Evolutionary conservation across 768 basidiomycete genomes (phyloP), one percentile per base, ranked within the genome.

Genomic region (Tricholoma sp.): DNA sequence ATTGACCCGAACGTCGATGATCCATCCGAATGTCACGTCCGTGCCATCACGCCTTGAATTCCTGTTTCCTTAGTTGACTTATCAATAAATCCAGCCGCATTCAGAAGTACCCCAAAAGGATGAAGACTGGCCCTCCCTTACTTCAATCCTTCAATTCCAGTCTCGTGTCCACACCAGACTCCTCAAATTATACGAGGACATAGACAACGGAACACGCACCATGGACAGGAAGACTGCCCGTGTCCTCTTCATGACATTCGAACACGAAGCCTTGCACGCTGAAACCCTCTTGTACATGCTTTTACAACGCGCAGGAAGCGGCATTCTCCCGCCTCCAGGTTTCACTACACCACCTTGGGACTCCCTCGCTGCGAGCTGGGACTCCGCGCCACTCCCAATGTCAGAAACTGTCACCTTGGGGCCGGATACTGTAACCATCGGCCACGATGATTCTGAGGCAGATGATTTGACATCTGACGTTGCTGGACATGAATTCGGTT

Each of bases 211-310:
- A 53, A 80, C 74, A 62, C 72, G 74, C 57, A 54, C 74, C 11
- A 64, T 92, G 63, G 85, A 83, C 2, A 81, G 88, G 51, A 86
- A 81, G 66, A 70, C 88, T 6, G 91, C 80, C 3, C 79, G 95
- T 47, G 89, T 94, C 3, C 74, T 98, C 14, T 93, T 88, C 74
- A 94, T 98, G 88, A 89, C 90, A 0, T 84, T 82, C 54, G 94
- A 96, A 71, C 95, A 98, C 63, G 94, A 98, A 67, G 90, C 82
- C 4, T 76, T 91, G 69, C 96, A 98, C 66, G 78, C 81, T 2
- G 97, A 98, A 79, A 99, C 97, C 0, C 76, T 98, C 22, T 76
- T 98, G 3, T 98, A 98, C 71, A 98, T 98, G 93, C 83, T 96
- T 10, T 67, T 95, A 4, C 96, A 94, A 68, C 81, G 84, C 47